Evolutionary conservation across 805 yeast genomes (phyloP), one percentile per base, ranked within the genome.

Genomic region (Cyberlindnera maclurae): DNA sequence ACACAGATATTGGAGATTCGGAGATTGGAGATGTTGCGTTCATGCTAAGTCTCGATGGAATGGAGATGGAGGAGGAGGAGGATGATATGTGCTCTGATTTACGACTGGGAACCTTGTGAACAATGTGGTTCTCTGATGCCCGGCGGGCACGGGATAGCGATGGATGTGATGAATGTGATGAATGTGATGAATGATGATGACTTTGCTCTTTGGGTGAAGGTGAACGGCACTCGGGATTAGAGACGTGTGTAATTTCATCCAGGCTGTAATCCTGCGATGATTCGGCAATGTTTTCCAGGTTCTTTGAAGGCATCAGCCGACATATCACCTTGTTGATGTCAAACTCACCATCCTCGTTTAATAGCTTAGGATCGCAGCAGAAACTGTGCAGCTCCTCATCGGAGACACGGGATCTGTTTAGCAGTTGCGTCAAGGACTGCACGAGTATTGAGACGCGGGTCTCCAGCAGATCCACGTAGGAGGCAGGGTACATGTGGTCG

Each of bases 391-490:
- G 34, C 13, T 44, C 45, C 4, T 29, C 34, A 6, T 43, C 26
- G 1, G 40, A 32, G 11, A 31, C 39, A 12, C 40, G 41, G 8
- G 53, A 44, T 34, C 51, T 51, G 5, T 46, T 43, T 27, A 58
- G 32, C 18, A 58, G 30, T 12, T 45, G 49, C n/a, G 49, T 52
- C 29, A 72, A 52, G 4, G 68, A 52, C 42, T 66, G 68, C 16
- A 73, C 67, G 29, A 71, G 51, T n/a, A 72, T 62, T 15, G 71
- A 71, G 26, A 70, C 59, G 35, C 76, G 58, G 12, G 76, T 70
- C 46, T 72, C 77, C 28, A 72, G 52, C 33, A 72, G 48, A 42
- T 71, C 76, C 3, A 71, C 71, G 42, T 72, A 72, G 0, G 72
- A 69, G 15, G 52, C 55, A 1, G 73, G 71, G 40, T 67, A 68